phyloP scores from a whole-genome alignment of 2,329 filamentous ascomycete genomes.

The Clonostachys chloroleuca region DNA sequence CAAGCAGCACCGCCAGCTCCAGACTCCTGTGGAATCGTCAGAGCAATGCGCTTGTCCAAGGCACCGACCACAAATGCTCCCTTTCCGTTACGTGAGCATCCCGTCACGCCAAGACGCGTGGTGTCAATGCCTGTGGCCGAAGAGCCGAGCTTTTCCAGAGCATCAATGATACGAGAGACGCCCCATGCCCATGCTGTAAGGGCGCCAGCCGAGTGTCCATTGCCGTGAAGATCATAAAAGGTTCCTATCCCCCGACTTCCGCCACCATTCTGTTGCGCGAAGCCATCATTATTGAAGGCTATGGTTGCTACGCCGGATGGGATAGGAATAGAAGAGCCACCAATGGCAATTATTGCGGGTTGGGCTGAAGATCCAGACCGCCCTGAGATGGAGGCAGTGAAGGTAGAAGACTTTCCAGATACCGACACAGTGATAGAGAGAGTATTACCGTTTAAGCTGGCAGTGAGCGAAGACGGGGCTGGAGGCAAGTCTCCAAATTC shows the following conservation, averaged over 20 bases:
- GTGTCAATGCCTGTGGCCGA: slow-evolving; percentile 43
- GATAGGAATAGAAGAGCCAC: slow-evolving; percentile 48
- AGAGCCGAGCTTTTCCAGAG: slow-evolving; percentile 43
- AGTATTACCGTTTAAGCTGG: slow-evolving; percentile 32
- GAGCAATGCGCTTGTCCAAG: slow-evolving; percentile 51
- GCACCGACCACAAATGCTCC: slow-evolving; percentile 59
- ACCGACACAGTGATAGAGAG: slow-evolving; percentile 36
- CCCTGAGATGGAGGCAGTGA: slow-evolving; percentile 29
- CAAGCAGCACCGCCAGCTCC: slow-evolving; percentile 57
- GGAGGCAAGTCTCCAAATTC: slow-evolving; percentile 28
- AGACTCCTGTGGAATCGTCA: slow-evolving; percentile 59
- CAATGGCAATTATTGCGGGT: slow-evolving; percentile 50
- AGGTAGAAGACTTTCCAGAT: slow-evolving; percentile 19
- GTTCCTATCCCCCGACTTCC: slow-evolving; percentile 49
- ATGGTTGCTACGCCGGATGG: slow-evolving; percentile 51
- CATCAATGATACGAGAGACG: slow-evolving; percentile 55
- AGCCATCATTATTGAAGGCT: slow-evolving; percentile 53
- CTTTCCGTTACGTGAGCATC: slow-evolving; percentile 62
- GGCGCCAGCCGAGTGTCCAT: slow-evolving; percentile 48
- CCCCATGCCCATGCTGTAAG: slow-evolving; percentile 62
- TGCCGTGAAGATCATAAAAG: slow-evolving; percentile 57
- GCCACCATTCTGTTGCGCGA: slow-evolving; percentile 42
- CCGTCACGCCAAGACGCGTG: slow-evolving; percentile 49
- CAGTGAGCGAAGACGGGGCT: slow-evolving; percentile 31
- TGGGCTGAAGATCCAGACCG: slow-evolving; percentile 14